Evolutionary conservation across 2,329 filamentous ascomycete genomes (phyloP).

Genomic region (Penicillium italicum): DNA sequence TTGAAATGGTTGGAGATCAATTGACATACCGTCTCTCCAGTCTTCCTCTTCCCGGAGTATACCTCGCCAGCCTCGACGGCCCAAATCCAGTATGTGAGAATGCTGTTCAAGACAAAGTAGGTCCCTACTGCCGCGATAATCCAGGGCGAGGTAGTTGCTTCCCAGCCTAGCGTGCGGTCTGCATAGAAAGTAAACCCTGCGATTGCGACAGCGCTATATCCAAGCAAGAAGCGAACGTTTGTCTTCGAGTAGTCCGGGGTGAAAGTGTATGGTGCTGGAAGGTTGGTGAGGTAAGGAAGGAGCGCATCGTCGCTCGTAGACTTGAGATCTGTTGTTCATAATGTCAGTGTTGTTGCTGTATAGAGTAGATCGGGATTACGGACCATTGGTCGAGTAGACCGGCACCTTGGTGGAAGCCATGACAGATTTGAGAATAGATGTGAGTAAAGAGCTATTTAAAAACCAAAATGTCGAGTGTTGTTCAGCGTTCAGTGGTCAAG

Average conservation of each 20-base stretch:
- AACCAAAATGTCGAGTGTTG: not conserved
- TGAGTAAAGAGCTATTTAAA: not conserved
- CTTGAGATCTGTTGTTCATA: constrained; percentile 69
- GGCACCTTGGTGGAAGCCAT: constrained; percentile 40
- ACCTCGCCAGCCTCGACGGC: constrained; percentile 75
- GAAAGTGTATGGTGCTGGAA: constrained; percentile 63
- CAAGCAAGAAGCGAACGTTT: constrained; percentile 78
- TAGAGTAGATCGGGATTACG: constrained; percentile 19
- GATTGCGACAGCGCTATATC: constrained; percentile 76
- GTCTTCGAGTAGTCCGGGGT: constrained; percentile 73
- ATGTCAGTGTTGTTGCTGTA: constrained; percentile 5
- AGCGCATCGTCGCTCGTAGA: constrained; percentile 95
- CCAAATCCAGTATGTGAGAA: constrained; percentile 80
- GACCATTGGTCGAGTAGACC: constrained; percentile 46
- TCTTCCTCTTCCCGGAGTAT: constrained; percentile 70
- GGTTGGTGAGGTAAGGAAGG: constrained; percentile 83
- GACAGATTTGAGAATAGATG: not conserved
- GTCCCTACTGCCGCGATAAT: constrained; percentile 73
- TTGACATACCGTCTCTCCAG: constrained; percentile 58
- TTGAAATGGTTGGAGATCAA: not conserved
- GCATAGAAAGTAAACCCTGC: constrained; percentile 81
- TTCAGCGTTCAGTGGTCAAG: not conserved
- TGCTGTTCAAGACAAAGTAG: constrained; percentile 75
- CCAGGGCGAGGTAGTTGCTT: constrained; percentile 70
- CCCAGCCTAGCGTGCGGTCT: constrained; percentile 90